Evolutionary conservation across 495 filamentous ascomycete species (phyloP), one percentile per base, ranked within the genome.

Genomic region (Bathelium albidoporum): DNA sequence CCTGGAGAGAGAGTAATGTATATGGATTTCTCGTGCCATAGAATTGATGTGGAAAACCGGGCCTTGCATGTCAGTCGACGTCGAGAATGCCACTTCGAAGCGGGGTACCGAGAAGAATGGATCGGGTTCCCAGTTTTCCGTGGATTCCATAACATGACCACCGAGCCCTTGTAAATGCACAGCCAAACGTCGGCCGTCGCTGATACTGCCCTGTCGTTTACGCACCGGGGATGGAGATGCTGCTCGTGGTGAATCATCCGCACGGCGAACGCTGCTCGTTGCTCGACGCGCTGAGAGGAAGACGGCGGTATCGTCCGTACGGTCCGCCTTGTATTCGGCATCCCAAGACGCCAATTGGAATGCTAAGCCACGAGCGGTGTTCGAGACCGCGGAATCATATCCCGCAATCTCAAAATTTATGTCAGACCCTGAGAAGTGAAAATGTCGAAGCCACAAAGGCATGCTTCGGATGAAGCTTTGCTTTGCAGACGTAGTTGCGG

Each of bases 1-100:
- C 4, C 93, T 86, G 72, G 95, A 97, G 1, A 99, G 80, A 2
- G 95, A 97, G 70, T 97, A 97, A 34, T 95, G 87, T 2, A 95
- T 66, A 63, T 87, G 85, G 1, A 99, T 70, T 9, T 87, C 88
- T 70, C 86, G 88, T 32, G 92, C 78, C 45, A 88, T 80, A 1
- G 91, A 89, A 69, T 91, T 89, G 59, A 97, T 78, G 69, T 97
- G 90, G 69, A 97, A 85, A 14, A 96, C 78, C 0, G 90, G 89
- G 3, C 92, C 94, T 68, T 95, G 85, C 32, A 83, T 81, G 71
- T 97, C 94, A 65, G 87, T 93, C 24, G 86, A 79, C 1, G 95
- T 95, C 32, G 87, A 88, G 61, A 97, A 81, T 1, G 89, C 86
- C 62, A 96, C 79, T 68, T 97, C 95, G 64, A 94, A 90, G 53